Conservation (phyloP, 2,329 filamentous ascomycete species). For the Cladosporium sp. region DNA sequence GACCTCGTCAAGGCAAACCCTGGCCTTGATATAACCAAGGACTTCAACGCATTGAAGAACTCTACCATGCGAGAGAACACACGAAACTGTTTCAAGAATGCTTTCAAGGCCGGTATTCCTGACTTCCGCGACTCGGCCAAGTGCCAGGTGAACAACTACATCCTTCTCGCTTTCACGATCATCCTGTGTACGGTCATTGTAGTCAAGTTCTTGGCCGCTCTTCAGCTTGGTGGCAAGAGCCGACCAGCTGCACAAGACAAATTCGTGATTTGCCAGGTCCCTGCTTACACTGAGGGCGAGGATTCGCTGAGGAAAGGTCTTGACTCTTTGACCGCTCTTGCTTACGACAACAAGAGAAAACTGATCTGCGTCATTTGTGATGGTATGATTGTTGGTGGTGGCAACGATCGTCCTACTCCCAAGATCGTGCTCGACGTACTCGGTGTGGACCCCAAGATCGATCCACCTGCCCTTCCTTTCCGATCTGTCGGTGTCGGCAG, state of each 20-base stretch:
- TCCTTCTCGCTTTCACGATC: constrained; percentile 82
- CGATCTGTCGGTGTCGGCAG: constrained; percentile 84
- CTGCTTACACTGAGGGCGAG: constrained; percentile 96
- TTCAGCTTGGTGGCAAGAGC: constrained; percentile 90
- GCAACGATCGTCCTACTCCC: constrained; percentile 93
- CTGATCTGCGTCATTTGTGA: constrained; percentile 95
- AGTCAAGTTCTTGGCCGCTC: constrained; percentile 84
- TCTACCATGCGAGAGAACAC: constrained; percentile 59
- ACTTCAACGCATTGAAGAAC: constrained; percentile 56
- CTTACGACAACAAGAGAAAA: constrained; percentile 98
- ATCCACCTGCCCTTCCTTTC: constrained; percentile 90
- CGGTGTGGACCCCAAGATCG: constrained; percentile 92
- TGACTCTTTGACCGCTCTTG: constrained; percentile 87
- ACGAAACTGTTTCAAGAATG: constrained; percentile 74
- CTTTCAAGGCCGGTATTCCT: constrained; percentile 75
- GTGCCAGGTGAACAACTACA: constrained; percentile 87
- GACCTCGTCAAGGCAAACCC: constrained; percentile 69
- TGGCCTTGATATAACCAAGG: constrained; percentile 69
- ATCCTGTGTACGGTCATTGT: constrained; percentile 75
- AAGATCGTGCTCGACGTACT: constrained; percentile 98
- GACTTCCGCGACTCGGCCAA: constrained; percentile 76
- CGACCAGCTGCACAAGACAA: constrained; percentile 91
- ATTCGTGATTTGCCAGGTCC: constrained; percentile 97
- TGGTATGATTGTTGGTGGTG: constrained; percentile 91
- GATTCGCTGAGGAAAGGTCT: constrained; percentile 89